phyloP scores from a whole-genome alignment of 2,329 filamentous ascomycete species.

The Catunica adiposa region DNA sequence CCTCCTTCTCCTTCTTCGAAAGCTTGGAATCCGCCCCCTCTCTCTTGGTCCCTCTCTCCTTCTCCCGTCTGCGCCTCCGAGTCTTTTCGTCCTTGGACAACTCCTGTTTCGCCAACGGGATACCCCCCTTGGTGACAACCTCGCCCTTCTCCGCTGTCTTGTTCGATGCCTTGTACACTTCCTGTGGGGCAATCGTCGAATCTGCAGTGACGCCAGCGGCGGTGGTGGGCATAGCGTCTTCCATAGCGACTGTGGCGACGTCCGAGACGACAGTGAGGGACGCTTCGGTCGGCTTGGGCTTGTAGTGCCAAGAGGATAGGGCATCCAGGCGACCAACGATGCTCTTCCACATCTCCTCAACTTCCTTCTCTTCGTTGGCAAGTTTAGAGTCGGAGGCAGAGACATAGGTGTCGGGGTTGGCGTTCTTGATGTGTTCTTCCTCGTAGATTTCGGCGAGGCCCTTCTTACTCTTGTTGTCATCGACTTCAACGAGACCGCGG shows the following conservation, averaged over 20 bases:
- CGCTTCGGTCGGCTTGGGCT: slow-evolving; percentile 69
- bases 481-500: slow-evolving; percentile 61
- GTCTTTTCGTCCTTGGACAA: slow-evolving; percentile 76
- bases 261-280: slow-evolving; percentile 75
- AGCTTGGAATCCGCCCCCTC: slow-evolving; percentile 25
- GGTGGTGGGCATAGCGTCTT: slow-evolving; percentile 79
- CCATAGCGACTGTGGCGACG: slow-evolving; percentile 82
- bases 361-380: slow-evolving; percentile 65
- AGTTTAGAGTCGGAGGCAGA: slow-evolving; percentile 71
- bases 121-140: slow-evolving; percentile 59
- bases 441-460: slow-evolving; percentile 88
- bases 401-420: slow-evolving; percentile 63
- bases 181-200: slow-evolving; percentile 78
- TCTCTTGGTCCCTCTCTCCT: slow-evolving; percentile 54
- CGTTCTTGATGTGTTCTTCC: slow-evolving; percentile 66
- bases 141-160: slow-evolving; percentile 44
- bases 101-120: slow-evolving; percentile 67
- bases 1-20: slow-evolving; percentile 20
- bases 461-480: slow-evolving; percentile 75
- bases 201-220: slow-evolving; percentile 53
- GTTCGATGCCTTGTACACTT: slow-evolving; percentile 73
- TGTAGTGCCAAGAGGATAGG: slow-evolving; percentile 88
- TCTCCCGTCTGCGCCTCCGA: slow-evolving; percentile 59
- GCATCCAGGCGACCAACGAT: slow-evolving; percentile 69
- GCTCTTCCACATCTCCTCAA: slow-evolving; percentile 68